Percentiles rank a stretch among this genome's conserved stretches.
These are phyloP conservation scores for Pistacia atlantica DNA, from an alignment of 345 rosid species.

Conservation along the genomic window DNA sequence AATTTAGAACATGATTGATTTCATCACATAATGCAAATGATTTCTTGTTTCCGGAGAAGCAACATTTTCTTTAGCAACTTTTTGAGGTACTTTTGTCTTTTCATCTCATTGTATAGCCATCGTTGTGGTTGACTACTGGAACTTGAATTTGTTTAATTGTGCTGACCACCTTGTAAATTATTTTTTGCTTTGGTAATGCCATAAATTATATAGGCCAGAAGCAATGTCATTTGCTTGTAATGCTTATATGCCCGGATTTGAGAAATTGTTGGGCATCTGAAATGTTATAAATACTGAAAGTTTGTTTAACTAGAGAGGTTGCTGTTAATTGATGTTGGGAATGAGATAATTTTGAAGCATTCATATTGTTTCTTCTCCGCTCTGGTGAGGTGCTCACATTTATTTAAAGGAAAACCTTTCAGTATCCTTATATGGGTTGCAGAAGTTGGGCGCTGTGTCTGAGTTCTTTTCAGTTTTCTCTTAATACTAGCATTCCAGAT, in stretches of 20 bases:
- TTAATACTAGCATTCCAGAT: neutral
- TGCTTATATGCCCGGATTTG: neutral
- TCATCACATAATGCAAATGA: neutral
- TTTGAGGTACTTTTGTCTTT: neutral
- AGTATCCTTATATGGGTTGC: neutral
- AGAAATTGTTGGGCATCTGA: neutral
- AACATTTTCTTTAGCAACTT: neutral
- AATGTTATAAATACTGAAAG: neutral
- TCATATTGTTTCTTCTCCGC: neutral
- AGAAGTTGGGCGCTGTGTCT: neutral
- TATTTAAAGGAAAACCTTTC: neutral
- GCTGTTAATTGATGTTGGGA: neutral
- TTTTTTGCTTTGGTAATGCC: neutral
- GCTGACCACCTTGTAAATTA: neutral
- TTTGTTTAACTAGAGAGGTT: neutral
- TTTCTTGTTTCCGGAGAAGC: neutral
- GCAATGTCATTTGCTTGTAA: neutral
- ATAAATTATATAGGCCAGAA: neutral
- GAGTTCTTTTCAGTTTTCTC: neutral
- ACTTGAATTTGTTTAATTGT: neutral
- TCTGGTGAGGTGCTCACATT: neutral
- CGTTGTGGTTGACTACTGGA: neutral
- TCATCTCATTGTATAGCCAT: neutral
- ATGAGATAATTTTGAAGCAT: neutral
- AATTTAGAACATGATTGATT: conserved; percentile 8